phyloP scores from a whole-genome alignment of 495 filamentous ascomycete species.

The Corynascus novoguineensis region DNA sequence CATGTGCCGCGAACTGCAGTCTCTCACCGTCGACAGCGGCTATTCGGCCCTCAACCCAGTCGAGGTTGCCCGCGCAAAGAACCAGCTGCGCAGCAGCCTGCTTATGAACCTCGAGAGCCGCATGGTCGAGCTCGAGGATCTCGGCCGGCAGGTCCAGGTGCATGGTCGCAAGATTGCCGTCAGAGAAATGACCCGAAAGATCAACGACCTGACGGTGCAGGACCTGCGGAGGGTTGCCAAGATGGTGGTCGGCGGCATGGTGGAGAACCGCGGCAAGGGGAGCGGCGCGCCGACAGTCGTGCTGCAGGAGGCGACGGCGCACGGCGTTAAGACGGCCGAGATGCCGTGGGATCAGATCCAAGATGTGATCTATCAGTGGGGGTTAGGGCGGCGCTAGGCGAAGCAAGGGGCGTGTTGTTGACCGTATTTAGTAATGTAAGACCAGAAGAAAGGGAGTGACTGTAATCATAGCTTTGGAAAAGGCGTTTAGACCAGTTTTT shows the following conservation, averaged over 20 bases:
- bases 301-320: slow-evolving; percentile 69
- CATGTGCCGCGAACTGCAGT: slow-evolving; percentile 83
- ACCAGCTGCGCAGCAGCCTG: slow-evolving; percentile 83
- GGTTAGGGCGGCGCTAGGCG: slow-evolving; percentile 55
- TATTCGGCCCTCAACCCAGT: slow-evolving; percentile 60
- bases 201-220: slow-evolving; percentile 71
- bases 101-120: slow-evolving; percentile 97
- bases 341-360: slow-evolving; percentile 87
- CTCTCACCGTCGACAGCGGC: slow-evolving; percentile 66
- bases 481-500: slow-evolving; percentile 1
- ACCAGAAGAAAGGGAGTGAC: neutral
- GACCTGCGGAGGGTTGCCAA: slow-evolving; percentile 84
- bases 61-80: slow-evolving; percentile 96
- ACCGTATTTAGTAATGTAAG: slow-evolving; percentile 10
- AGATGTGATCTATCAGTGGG: slow-evolving; percentile 75
- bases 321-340: slow-evolving; percentile 44
- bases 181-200: slow-evolving; percentile 84
- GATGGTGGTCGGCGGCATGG: slow-evolving; percentile 68
- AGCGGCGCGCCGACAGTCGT: slow-evolving; percentile 93
- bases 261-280: slow-evolving; percentile 69
- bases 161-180: slow-evolving; percentile 88
- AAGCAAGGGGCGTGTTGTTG: neutral
- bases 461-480: neutral
- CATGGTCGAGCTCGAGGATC: slow-evolving; percentile 98
- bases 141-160: slow-evolving; percentile 92